A percentile compares a stretch with the other conserved stretches of the same genome.
phyloP scores from a whole-genome alignment of 441 rosid genomes.

The Sinapis alba region DNA sequence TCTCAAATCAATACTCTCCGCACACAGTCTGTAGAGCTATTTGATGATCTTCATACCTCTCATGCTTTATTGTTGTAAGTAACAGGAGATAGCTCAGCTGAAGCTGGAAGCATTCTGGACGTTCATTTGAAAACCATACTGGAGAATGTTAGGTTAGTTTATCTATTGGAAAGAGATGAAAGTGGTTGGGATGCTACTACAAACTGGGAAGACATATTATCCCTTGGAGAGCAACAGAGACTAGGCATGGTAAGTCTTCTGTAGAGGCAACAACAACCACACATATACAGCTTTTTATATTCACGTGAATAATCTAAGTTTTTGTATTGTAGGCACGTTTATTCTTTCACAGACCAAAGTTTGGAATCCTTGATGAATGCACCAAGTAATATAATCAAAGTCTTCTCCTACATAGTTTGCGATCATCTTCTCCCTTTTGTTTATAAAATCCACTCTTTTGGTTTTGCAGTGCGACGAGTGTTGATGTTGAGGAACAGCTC shows the following conservation, averaged over 20 bases:
- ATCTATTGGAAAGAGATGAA: slow-evolving; percentile 91
- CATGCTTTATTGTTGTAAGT: slow-evolving; percentile 18
- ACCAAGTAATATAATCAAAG: slow-evolving; percentile 70
- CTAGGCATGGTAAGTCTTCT: slow-evolving; percentile 78
- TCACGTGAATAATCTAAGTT: slow-evolving; percentile 31
- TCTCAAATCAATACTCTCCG: not conserved
- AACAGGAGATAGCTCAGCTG: slow-evolving; percentile 55
- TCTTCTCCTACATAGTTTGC: not conserved
- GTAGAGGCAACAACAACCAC: slow-evolving; percentile 8
- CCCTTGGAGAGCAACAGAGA: slow-evolving; percentile 99
- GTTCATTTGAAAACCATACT: slow-evolving; percentile 68
- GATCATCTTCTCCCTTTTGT: not conserved
- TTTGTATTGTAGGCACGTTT: slow-evolving; percentile 74
- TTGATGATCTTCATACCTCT: slow-evolving; percentile 19
- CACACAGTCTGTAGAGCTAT: not conserved
- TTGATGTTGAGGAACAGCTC: slow-evolving; percentile 98
- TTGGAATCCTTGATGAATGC: slow-evolving; percentile 99
- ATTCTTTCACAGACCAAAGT: slow-evolving; percentile 93
- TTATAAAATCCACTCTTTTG: slow-evolving; percentile 12
- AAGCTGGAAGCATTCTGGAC: slow-evolving; percentile 57
- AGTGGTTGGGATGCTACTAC: slow-evolving; percentile 85
- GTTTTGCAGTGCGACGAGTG: slow-evolving; percentile 85
- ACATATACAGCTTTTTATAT: not conserved
- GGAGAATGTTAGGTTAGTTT: slow-evolving; percentile 82
- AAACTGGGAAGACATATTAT: slow-evolving; percentile 95